Conservation (phyloP, 2,329 filamentous ascomycete species). For the Chaetomium sp. region DNA sequence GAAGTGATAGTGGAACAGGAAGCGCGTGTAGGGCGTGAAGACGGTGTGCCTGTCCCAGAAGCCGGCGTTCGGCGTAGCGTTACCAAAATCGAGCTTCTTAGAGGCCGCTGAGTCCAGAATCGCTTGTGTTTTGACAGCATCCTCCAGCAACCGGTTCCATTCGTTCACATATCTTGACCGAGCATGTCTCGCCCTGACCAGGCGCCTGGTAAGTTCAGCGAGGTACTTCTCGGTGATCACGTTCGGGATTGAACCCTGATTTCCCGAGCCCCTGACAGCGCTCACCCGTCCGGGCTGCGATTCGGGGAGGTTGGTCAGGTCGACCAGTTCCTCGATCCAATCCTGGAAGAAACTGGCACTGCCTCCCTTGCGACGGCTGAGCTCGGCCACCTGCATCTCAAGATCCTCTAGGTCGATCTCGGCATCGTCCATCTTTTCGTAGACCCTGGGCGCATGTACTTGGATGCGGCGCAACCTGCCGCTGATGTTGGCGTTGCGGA, state of each 20-base stretch:
- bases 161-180: slow-evolving; percentile 76
- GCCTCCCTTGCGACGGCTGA: slow-evolving; percentile 74
- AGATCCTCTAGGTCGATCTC: slow-evolving; percentile 72
- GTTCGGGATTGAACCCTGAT: slow-evolving; percentile 52
- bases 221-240: slow-evolving; percentile 91
- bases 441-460: slow-evolving; percentile 67
- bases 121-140: slow-evolving; percentile 68
- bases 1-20: slow-evolving; percentile 67
- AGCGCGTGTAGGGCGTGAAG: slow-evolving; percentile 75
- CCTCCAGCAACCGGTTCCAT: slow-evolving; percentile 73
- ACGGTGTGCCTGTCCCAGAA: slow-evolving; percentile 51
- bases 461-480: slow-evolving; percentile 70
- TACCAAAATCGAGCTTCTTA: slow-evolving; percentile 70
- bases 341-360: slow-evolving; percentile 71
- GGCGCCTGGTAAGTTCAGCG: slow-evolving; percentile 76
- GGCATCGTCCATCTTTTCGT: slow-evolving; percentile 84
- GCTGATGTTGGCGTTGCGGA: slow-evolving; percentile 72
- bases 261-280: slow-evolving; percentile 35
- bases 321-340: slow-evolving; percentile 92
- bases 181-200: slow-evolving; percentile 76
- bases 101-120: slow-evolving; percentile 80
- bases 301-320: slow-evolving; percentile 66
- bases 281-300: slow-evolving; percentile 37
- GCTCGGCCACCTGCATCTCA: slow-evolving; percentile 71
- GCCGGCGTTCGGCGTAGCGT: slow-evolving; percentile 48